Evolutionary conservation across 495 filamentous ascomycete species (phyloP), one percentile per base, ranked within the genome.

Genomic region (Tuber calosporum): DNA sequence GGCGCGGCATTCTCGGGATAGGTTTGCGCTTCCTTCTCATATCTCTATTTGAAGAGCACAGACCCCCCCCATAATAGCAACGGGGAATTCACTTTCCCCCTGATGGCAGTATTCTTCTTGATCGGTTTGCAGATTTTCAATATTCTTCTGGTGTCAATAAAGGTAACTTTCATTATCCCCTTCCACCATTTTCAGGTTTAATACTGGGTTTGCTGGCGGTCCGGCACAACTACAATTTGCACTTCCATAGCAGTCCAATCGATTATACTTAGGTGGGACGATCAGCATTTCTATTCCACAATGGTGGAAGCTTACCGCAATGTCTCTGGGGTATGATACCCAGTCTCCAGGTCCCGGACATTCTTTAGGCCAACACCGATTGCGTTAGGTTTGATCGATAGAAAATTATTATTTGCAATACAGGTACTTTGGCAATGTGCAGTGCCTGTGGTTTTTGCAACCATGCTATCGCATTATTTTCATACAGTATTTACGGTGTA

Each of bases 181-280:
- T 13, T 67, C 34, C 38, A 36, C 70, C 53, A 69, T 15, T 37
- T 30, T 67, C 11, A 6, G 15, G 11, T 73, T 26, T 17, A 40
- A 42, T 26, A 26, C 48, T 13, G n/a, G 48, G 22, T 58, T 58
- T 58, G 22, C 48, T 26, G n/a, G 7, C 22, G 71, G 82, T 87
- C 85, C 77, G 89, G 90, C 26, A 85, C 90, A 43, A 87, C 90
- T 75, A 96, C 94, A 6, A 91, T 97, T 74, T 97, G 97, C 79
- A 91, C 94, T 15, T 92, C 92, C 8, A 88, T 89, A 81, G 94
- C 92, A 0, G 96, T 92, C 90, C 92, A 96, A 79, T 93, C 94
- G 1, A 89, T 94, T 82, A 91, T 93, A 13, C 83, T 97, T 85
- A 91, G 92, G 80, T 84, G 87, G 34, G 90, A 96, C 70, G 93